phyloP scores from a whole-genome alignment of 2,329 filamentous ascomycete species.

The Aspergillus fructus region DNA sequence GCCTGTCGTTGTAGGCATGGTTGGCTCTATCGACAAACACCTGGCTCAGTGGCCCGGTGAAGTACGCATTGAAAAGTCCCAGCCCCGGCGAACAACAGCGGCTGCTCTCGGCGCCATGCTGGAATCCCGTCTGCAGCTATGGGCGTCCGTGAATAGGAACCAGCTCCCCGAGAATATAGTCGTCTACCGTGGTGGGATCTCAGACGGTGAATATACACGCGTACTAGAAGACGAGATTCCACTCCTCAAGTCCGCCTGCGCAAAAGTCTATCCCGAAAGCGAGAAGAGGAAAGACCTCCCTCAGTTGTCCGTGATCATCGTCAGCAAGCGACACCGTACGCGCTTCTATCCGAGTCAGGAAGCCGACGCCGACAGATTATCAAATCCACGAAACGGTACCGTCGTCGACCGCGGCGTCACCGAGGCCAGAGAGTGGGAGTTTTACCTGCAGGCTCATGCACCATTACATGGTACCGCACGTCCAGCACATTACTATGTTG shows the following conservation, averaged over 20 bases:
- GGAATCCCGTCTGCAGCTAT: slow-evolving; percentile 63
- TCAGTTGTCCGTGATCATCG: slow-evolving; percentile 70
- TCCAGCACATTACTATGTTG: slow-evolving; percentile 78
- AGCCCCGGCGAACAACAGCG: slow-evolving; percentile 70
- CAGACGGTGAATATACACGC: slow-evolving; percentile 74
- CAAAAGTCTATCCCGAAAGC: slow-evolving; percentile 54
- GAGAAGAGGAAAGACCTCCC: slow-evolving; percentile 53
- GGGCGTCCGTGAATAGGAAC: slow-evolving; percentile 57
- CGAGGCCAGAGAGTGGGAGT: slow-evolving; percentile 73
- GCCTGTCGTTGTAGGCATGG: slow-evolving; percentile 77
- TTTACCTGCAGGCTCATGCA: slow-evolving; percentile 78
- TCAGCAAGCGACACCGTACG: slow-evolving; percentile 86
- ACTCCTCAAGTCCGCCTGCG: slow-evolving; percentile 58
- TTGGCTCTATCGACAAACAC: slow-evolving; percentile 68
- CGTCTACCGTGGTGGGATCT: slow-evolving; percentile 86
- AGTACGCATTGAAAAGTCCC: slow-evolving; percentile 62
- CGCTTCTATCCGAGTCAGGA: slow-evolving; percentile 73
- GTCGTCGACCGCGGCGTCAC: slow-evolving; percentile 84
- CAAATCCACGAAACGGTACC: slow-evolving; percentile 74
- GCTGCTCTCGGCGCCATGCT: slow-evolving; percentile 62
- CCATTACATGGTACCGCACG: slow-evolving; percentile 80
- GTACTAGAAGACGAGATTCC: slow-evolving; percentile 68
- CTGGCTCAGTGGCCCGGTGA: slow-evolving; percentile 77
- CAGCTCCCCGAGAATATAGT: slow-evolving; percentile 70
- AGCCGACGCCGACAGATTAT: slow-evolving; percentile 51